Base-by-base conservation (phyloP, 495 filamentous ascomycete species). In the Entonaema liquescens region DNA sequence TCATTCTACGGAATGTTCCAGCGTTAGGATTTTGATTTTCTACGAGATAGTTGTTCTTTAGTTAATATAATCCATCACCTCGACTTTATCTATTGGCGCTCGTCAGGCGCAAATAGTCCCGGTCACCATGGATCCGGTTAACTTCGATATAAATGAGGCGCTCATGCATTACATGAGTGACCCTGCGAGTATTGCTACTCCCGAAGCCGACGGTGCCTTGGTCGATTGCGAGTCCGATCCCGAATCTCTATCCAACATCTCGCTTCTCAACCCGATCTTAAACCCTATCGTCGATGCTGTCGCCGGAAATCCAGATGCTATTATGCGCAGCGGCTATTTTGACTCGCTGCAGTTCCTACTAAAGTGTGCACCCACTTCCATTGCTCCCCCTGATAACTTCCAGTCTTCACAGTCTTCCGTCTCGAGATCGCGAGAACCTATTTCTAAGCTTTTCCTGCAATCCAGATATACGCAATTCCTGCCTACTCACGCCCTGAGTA, bases 161-260 rank as follows among this genome's bases (percentile, higher is more conserved):
- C 90, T 98, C 80, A 98, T 97, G 84, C 86, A 91, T 76, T 98
- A 99, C 80, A 90, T 97, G 84, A 93, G 91, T 82, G 93, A 97
- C 80, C 96, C 96, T 1, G 83, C 89, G 49, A 86, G 86, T 42
- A 88, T 98, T 36, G 85, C 91, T 3, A 97, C 93, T n/a, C 88
- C 91, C 31, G 94, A 97, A 77, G 95, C 95, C 26, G 91, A 97
- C 71, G 78, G 89, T 31, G 90, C 90, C 55, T 87, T 99, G 42
- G 81, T 94, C 61, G 95, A 98, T 67, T 95, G 93, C 85, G 95
- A 98, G 80, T 89, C 88, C 64, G 95, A 97, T 70, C 92, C 93
- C 13, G 94, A 98, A 73, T 88, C 92, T 36, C 85, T 98, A 62
- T 90, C 91, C 26, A 88, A 86, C 72, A 83, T 83, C 15, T 86